Evolutionary conservation across 1,139 yeast species (phyloP).

Genomic region (Suhomyces anneliseae): DNA sequence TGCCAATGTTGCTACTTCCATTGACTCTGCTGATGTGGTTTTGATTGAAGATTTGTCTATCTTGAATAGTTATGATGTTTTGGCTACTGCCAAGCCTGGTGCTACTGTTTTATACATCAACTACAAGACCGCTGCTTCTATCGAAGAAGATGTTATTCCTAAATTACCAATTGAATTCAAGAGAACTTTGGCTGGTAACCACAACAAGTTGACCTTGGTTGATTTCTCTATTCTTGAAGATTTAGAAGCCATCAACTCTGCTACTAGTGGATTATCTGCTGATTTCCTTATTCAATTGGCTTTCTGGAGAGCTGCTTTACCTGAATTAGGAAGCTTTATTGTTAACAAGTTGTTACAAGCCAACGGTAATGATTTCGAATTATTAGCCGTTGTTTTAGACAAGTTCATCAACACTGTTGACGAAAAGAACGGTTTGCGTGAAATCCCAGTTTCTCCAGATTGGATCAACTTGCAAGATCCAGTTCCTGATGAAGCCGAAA

Average conservation of each 20-base stretch:
- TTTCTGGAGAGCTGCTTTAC: constrained; percentile 73
- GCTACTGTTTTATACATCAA: constrained; percentile 56
- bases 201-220: constrained; percentile 51
- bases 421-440: constrained; percentile 48
- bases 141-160: constrained; percentile 47
- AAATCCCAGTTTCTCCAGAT: constrained; percentile 43
- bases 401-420: constrained; percentile 58
- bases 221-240: constrained; percentile 64
- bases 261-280: constrained; percentile 74
- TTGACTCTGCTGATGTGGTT: constrained; percentile 63
- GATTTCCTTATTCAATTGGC: constrained; percentile 76
- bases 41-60: constrained; percentile 61
- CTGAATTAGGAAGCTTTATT: constrained; percentile 62
- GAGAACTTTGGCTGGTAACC: constrained; percentile 53
- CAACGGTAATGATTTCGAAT: constrained; percentile 78
- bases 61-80: constrained; percentile 58
- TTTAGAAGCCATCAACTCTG: constrained; percentile 45
- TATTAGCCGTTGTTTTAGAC: constrained; percentile 79
- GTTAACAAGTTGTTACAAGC: constrained; percentile 81
- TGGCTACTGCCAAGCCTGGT: constrained; percentile 57
- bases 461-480: constrained; percentile 38
- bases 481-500: constrained; percentile 18
- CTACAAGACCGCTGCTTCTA: constrained; percentile 38
- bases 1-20: constrained; percentile 24
- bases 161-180: constrained; percentile 55